These are phyloP conservation scores for Starmerella cellae DNA, from an alignment of 805 yeast genomes.

Conservation along the genomic window DNA sequence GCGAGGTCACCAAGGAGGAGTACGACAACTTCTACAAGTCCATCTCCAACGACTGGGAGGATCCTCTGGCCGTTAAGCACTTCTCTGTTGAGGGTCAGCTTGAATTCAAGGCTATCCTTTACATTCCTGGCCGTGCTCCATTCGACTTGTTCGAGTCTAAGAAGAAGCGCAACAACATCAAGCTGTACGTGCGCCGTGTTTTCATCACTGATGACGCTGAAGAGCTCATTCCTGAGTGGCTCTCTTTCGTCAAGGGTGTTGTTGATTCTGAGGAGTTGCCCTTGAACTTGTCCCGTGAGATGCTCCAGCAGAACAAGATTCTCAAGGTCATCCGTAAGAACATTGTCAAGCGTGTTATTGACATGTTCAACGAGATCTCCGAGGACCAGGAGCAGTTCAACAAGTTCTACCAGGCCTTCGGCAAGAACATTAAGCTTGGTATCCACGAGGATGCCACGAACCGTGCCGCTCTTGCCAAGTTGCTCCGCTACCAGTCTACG, in stretches of 20 bases:
- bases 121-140: slow-evolving; percentile 98
- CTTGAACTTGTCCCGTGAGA: slow-evolving; percentile 98
- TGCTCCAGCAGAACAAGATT: slow-evolving; percentile 99
- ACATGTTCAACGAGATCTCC: slow-evolving; percentile 97
- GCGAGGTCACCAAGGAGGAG: slow-evolving; percentile 95
- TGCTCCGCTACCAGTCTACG: slow-evolving; percentile 93
- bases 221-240: slow-evolving; percentile 98
- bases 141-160: slow-evolving; percentile 94
- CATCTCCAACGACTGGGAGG: slow-evolving; percentile 99
- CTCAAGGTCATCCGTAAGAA: slow-evolving; percentile 98
- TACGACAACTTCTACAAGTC: slow-evolving; percentile 99
- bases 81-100: slow-evolving; percentile 99
- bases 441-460: slow-evolving; percentile 97
- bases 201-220: slow-evolving; percentile 99
- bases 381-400: slow-evolving; percentile 98
- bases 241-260: slow-evolving; percentile 94
- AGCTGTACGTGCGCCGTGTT: slow-evolving; percentile 97
- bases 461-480: slow-evolving; percentile 90
- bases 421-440: slow-evolving; percentile 97
- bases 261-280: slow-evolving; percentile 99
- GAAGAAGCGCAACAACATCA: slow-evolving; percentile 98
- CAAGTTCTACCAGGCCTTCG: slow-evolving; percentile 94
- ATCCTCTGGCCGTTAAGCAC: slow-evolving; percentile 98
- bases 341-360: slow-evolving; percentile 95
- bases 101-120: slow-evolving; percentile 95